These are phyloP conservation scores for Aspergillus hancockii DNA, from an alignment of 495 filamentous ascomycete genomes.

Conservation along the genomic window DNA sequence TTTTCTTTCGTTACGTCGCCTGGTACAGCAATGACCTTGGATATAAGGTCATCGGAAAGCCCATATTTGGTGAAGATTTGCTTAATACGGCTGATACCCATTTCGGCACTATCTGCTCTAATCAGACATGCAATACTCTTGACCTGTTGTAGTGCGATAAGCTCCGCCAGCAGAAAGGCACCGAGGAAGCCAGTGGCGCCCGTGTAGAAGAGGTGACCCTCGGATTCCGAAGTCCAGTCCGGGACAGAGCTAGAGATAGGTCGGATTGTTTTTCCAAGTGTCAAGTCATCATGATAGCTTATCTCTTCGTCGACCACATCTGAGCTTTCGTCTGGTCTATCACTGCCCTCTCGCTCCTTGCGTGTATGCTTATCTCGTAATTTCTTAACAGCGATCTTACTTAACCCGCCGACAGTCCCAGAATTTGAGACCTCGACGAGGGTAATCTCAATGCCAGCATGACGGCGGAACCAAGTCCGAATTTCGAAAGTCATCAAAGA, in stretches of 20 bases:
- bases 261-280: slow-evolving; percentile 1
- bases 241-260: neutral
- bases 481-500: slow-evolving; percentile 47
- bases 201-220: slow-evolving; percentile 18
- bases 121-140: slow-evolving; percentile 15
- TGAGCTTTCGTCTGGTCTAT: neutral
- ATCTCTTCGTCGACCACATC: neutral
- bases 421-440: slow-evolving; percentile 32
- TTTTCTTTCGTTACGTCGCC: slow-evolving; percentile 7
- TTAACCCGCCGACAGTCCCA: slow-evolving; percentile 19
- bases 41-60: neutral
- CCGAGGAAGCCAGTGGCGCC: slow-evolving; percentile 19
- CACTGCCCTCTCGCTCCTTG: neutral
- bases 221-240: slow-evolving; percentile 7
- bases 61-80: slow-evolving; percentile 1
- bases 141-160: slow-evolving; percentile 9
- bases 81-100: slow-evolving; percentile 1
- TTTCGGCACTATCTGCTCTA: neutral
- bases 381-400: slow-evolving; percentile 15
- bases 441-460: slow-evolving; percentile 29
- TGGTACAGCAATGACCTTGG: slow-evolving; percentile 12
- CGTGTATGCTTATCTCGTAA: slow-evolving; percentile 17
- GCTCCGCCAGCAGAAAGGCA: slow-evolving; percentile 6
- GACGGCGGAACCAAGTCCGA: slow-evolving; percentile 38
- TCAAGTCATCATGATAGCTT: slow-evolving; percentile 7